Evolutionary conservation across 1,284 basidiomycete species (phyloP).

Genomic region (Leccinum griseonigrum): DNA sequence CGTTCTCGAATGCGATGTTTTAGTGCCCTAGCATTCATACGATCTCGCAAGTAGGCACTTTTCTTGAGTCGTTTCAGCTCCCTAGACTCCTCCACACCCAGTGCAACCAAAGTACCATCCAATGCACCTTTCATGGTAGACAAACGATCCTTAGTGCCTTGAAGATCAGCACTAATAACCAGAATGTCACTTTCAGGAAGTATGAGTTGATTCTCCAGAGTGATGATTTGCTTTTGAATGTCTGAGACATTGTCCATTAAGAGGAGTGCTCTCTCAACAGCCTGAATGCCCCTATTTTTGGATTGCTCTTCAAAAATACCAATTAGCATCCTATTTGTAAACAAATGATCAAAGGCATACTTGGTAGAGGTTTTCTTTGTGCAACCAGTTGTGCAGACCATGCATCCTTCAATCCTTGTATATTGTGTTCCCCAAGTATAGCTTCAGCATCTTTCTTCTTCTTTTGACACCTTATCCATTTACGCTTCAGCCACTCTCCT

Average conservation of each 20-base stretch:
- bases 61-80: neutral
- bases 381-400: neutral
- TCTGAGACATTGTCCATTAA: neutral
- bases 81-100: neutral
- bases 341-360: neutral
- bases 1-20: neutral
- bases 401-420: neutral
- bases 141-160: neutral
- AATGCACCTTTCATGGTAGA: neutral
- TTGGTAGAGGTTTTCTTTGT: neutral
- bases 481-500: neutral
- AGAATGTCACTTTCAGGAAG: neutral
- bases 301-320: neutral
- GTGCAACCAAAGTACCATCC: neutral
- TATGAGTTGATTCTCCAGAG: neutral
- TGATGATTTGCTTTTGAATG: neutral
- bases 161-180: neutral
- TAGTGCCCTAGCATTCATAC: neutral
- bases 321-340: too few relatives aligned
- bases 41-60: neutral
- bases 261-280: neutral
- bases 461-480: neutral
- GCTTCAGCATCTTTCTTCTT: neutral
- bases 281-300: neutral
- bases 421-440: neutral